Conservation (phyloP, 2,329 filamentous ascomycete genomes). For the Aspergillus spinulosporus region DNA sequence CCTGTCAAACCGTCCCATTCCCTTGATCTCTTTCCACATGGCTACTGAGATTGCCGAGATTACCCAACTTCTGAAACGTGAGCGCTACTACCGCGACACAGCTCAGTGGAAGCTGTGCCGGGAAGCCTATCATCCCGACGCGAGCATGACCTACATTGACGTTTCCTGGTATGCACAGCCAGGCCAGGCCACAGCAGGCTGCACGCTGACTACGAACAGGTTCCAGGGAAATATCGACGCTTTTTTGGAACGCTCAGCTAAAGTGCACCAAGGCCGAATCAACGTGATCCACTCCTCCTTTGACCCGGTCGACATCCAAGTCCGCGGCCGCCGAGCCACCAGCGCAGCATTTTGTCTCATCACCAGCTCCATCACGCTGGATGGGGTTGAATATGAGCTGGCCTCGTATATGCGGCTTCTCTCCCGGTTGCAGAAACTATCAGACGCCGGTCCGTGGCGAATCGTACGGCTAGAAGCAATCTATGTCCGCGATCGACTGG, state of each 20-base stretch:
- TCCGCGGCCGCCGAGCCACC: background rate
- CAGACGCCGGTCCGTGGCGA: background rate
- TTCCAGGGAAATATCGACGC: background rate
- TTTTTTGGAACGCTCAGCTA: background rate
- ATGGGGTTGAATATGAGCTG: background rate
- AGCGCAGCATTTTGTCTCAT: background rate
- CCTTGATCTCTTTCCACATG: background rate
- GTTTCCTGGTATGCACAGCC: background rate
- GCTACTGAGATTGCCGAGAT: background rate
- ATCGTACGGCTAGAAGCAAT: background rate
- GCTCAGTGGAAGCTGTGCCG: background rate
- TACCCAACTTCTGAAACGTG: background rate
- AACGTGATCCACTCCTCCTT: background rate
- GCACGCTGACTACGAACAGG: background rate
- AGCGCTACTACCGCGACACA: constrained; percentile 3
- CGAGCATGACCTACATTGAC: background rate
- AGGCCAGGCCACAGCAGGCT: no score
- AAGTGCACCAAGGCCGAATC: background rate
- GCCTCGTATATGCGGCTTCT: background rate
- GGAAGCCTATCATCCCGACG: background rate
- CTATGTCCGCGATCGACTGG: background rate
- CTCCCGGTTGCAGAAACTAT: background rate
- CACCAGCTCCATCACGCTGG: background rate
- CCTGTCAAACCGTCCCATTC: background rate
- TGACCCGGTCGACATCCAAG: background rate